Conservation (phyloP, 1,284 basidiomycete species). For the Marasmius tenuissimus region DNA sequence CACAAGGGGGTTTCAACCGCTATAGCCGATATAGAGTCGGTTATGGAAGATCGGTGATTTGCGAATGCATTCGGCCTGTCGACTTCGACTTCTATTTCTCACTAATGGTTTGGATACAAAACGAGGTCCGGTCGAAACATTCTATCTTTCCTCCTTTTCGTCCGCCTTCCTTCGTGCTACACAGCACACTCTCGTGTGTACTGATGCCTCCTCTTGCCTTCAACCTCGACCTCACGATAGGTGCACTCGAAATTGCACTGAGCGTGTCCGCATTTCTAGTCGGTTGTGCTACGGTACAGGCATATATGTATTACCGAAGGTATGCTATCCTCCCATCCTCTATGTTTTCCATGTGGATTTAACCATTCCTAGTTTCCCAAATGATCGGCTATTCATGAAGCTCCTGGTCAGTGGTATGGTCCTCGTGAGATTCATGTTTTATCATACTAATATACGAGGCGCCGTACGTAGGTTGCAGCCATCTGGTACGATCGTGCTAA, state of each 20-base stretch:
- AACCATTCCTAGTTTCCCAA: not conserved
- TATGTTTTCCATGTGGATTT: not conserved
- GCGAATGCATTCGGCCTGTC: too few species aligned
- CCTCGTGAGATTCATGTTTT: not conserved
- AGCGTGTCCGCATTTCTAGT: conserved; percentile 1
- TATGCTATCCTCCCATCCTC: not conserved
- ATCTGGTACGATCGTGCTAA: not conserved
- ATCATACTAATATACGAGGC: not conserved
- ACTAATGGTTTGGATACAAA: too few species aligned
- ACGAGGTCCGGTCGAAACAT: too few species aligned
- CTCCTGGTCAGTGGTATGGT: not conserved
- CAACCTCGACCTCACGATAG: conserved; percentile 3
- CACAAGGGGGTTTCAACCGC: too few species aligned
- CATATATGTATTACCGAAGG: conserved; percentile 5
- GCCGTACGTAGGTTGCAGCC: not conserved
- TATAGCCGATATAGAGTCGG: too few species aligned
- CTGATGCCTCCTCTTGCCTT: not conserved
- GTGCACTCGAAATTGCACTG: conserved; percentile 2
- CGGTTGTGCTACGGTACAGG: conserved; percentile 7
- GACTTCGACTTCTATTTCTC: too few species aligned
- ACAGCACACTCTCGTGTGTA: too few species aligned
- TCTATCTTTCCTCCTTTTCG: too few species aligned
- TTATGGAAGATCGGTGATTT: too few species aligned
- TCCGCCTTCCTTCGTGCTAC: too few species aligned
- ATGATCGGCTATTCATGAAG: conserved; percentile 1